Base-by-base conservation (phyloP, 345 rosid genomes). In the Boechera stricta region DNA sequence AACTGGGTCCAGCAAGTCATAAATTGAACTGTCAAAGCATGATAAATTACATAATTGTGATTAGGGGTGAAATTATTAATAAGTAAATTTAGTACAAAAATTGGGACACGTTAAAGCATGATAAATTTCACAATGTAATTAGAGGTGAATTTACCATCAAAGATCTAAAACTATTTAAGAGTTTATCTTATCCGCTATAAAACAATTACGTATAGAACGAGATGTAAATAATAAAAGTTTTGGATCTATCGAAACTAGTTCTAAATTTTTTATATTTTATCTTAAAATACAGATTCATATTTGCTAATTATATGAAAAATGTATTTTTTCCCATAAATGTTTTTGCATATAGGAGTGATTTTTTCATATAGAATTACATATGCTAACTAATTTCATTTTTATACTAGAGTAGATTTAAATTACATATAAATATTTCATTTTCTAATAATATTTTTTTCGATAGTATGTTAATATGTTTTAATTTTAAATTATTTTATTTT, bases 21-120 rank as follows among this genome's bases (percentile, higher is more conserved):
- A 32, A 16, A 29, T 31, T 47, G 69, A 65, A 18, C 16, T 48
- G 41, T 49, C 52, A 61, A 72, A 48, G 29, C 38, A 28, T 8
- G 9, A 5, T n/a, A 28, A 8, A 45, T 64, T 64, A 32, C 9
- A 48, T 9, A 36, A 12, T 18, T 73, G 21, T 29, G 67, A 72
- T 61, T 36, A 36, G 6, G 13, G 24, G 8, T 52, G 61, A 16
- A 62, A 35, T 38, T 38, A 35, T 38, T 49, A 39, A 4, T 33
- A 33, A n/a, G 64, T 54, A 45, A 72, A 26, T 28, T 2, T 28
- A 28, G 29, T 28, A 28, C 29, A 28, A 2, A 28, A 28, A 2
- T 42, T 52, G 10, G 69, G 36, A 6, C 7, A 33, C 36, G 7
- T 33, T 31, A 53, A 55, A 28, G 35, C 59, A 54, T 42, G 47